These are phyloP conservation scores for Rhododendron ferrugineum DNA, from an alignment of 148 eudicot species.

Conservation along the genomic window DNA sequence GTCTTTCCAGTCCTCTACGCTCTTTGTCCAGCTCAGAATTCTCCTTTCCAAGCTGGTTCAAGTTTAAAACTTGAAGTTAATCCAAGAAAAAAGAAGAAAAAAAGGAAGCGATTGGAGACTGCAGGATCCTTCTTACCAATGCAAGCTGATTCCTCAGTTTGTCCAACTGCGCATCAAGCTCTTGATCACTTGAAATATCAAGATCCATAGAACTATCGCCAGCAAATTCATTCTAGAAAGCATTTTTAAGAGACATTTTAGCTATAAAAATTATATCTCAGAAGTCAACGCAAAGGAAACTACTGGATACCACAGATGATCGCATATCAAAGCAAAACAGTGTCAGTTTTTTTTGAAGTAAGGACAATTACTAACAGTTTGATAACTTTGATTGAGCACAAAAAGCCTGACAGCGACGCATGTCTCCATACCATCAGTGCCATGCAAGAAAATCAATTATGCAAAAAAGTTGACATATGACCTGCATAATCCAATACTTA, in stretches of 20 bases:
- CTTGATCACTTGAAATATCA: constrained; percentile 35
- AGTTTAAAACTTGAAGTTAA: not conserved
- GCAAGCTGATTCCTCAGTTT: constrained; percentile 50
- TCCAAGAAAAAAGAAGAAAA: not conserved
- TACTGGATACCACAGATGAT: not conserved
- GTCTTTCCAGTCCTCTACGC: constrained; percentile 38
- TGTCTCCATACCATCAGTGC: not conserved
- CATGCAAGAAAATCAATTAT: not conserved
- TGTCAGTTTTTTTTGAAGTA: not conserved
- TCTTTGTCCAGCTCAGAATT: constrained; percentile 52
- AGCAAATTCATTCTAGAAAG: constrained; percentile 38
- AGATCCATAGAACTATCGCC: constrained; percentile 37
- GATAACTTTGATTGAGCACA: not conserved
- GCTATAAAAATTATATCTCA: not conserved
- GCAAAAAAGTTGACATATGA: not conserved
- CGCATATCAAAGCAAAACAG: not conserved
- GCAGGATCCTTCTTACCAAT: constrained; percentile 32
- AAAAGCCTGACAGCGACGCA: not conserved
- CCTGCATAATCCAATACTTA: not conserved
- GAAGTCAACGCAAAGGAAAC: not conserved
- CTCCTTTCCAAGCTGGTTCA: constrained; percentile 55
- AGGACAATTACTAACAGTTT: not conserved
- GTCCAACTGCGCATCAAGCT: constrained; percentile 53
- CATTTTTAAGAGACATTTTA: constrained; percentile 6
- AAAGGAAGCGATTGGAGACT: not conserved